Conservation (phyloP, 805 yeast species). For the Clavispora vitiphila region DNA sequence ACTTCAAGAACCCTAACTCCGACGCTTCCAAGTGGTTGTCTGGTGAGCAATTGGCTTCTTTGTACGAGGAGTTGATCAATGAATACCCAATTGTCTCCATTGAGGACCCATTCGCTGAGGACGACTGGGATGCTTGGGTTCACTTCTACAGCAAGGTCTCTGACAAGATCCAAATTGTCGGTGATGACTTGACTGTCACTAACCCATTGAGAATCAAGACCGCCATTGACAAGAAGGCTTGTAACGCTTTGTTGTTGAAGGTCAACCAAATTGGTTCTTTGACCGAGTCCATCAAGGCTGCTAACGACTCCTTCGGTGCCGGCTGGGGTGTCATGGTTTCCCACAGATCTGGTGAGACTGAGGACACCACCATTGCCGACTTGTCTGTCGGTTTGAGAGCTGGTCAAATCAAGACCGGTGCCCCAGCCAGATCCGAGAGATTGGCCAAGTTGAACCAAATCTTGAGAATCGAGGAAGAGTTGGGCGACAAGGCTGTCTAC, state of each 20-base stretch:
- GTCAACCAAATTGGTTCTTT: slow-evolving; percentile 98
- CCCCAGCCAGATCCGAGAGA: slow-evolving; percentile 99
- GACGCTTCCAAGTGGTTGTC: slow-evolving; percentile 88
- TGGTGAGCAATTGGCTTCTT: slow-evolving; percentile 79
- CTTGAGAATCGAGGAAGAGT: slow-evolving; percentile 97
- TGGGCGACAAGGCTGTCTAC: slow-evolving; percentile 94
- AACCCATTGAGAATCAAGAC: slow-evolving; percentile 91
- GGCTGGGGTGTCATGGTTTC: slow-evolving; percentile 99
- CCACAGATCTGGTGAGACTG: slow-evolving; percentile 99
- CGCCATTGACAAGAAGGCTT: slow-evolving; percentile 95
- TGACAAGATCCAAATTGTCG: slow-evolving; percentile 82
- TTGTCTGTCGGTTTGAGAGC: slow-evolving; percentile 95
- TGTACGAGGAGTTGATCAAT: slow-evolving; percentile 73
- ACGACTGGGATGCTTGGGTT: slow-evolving; percentile 98
- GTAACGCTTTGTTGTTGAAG: slow-evolving; percentile 91
- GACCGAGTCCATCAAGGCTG: slow-evolving; percentile 95
- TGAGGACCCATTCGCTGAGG: slow-evolving; percentile 99
- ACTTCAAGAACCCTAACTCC: slow-evolving; percentile 95
- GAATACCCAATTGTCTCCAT: slow-evolving; percentile 97
- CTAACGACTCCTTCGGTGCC: slow-evolving; percentile 89
- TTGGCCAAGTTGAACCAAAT: slow-evolving; percentile 98
- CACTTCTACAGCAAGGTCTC: slow-evolving; percentile 70
- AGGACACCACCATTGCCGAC: slow-evolving; percentile 98
- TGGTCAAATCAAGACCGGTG: slow-evolving; percentile 99
- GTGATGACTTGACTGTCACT: slow-evolving; percentile 98